Base-by-base conservation (phyloP, 2,329 filamentous ascomycete species). In the Xylaria multiplex region DNA sequence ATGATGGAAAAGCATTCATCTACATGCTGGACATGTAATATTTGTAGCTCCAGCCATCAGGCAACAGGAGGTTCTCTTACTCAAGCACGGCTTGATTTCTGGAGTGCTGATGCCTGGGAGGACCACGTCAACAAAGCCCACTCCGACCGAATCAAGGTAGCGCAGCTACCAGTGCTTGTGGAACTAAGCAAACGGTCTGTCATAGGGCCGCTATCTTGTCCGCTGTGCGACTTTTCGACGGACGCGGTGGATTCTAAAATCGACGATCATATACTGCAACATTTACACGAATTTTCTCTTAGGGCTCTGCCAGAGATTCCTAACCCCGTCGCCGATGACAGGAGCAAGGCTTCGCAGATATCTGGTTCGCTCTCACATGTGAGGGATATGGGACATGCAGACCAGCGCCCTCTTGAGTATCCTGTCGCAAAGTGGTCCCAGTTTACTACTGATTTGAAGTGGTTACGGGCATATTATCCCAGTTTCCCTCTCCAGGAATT, bases 291-390 rank as follows among this genome's bases (percentile, higher is more conserved):
- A 22, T 54, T 54, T 40, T 54, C 50, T 54, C 50, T 54, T 54
- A 40, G 32, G 22, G 50, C 50, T 54, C n/a, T 54, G 32, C 50
- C 50, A 1, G 50, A 54, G 7, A 40, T 8, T 24, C 6, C 30
- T 40, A 13, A 54, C 8, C n/a, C 32, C 14, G 6, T 40, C 50
- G 11, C 30, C 8, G 50, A 54, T n/a, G 50, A 40, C 5, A 7
- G 16, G 40, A 54, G 50, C 32, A 54, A 54, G 32, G 50, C 32
- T 40, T 54, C 50, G 3, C 50, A 54, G 35, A 8, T 40, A 6
- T 54, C 50, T 32, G 50, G 50, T 54, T 54, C n/a, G n/a, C 50
- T 54, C 30, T 54, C 50, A 9, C 50, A 54, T n/a, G 50, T 40
- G 22, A 54, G 40, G 11, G 37, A 40, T 14, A 13, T 40, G 13